Conservation (phyloP, 2,329 filamentous ascomycete genomes). For the Clonostachys rhizophaga region DNA sequence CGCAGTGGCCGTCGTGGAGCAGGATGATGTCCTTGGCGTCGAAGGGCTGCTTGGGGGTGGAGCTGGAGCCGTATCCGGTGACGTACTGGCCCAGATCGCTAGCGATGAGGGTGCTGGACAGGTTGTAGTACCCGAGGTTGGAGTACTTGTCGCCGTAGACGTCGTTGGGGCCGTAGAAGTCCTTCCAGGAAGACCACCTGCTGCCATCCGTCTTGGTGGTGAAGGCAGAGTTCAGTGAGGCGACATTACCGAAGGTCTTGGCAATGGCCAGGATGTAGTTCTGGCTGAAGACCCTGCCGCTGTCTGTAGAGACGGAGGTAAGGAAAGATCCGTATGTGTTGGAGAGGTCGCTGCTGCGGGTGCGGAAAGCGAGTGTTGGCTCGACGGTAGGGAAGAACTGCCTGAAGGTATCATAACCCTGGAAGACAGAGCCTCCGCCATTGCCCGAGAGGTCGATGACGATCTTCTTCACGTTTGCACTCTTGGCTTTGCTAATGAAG, state of each 20-base stretch:
- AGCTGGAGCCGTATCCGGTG: constrained; percentile 32
- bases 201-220: no score
- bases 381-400: constrained; percentile 21
- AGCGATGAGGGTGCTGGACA: constrained; percentile 18
- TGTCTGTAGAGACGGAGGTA: not conserved
- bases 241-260: no score
- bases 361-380: constrained; percentile 5
- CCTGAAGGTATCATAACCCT: constrained; percentile 43
- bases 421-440: constrained; percentile 45
- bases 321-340: not conserved
- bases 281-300: not conserved
- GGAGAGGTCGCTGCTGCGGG: not conserved
- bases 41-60: constrained; percentile 15
- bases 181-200: not conserved
- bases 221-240: no score
- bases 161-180: not conserved
- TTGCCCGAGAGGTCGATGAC: constrained; percentile 62
- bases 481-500: constrained; percentile 12
- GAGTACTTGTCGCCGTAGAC: not conserved
- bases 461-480: constrained; percentile 49
- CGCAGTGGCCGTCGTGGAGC: constrained; percentile 51
- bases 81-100: constrained; percentile 29
- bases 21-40: constrained; percentile 30
- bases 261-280: no score
- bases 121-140: constrained; percentile 1